Conservation (phyloP, 106 monocot genomes). For the Dactylorhiza incarnata region DNA sequence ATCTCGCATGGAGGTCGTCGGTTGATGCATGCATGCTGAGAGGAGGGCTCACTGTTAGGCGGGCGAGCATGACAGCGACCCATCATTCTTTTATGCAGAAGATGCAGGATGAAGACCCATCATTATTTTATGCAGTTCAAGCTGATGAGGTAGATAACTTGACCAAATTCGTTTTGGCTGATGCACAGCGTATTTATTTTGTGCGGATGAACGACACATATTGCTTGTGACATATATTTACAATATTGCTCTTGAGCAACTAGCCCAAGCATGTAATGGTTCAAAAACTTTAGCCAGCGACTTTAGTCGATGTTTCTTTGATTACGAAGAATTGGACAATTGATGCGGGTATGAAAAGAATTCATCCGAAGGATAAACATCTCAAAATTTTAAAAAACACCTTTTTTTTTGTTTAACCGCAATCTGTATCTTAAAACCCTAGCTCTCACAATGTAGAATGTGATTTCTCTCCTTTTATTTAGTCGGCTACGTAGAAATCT, state of each 20-base stretch:
- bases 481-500: too few relatives aligned
- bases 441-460: too few relatives aligned
- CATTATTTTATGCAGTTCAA: constrained; percentile 48
- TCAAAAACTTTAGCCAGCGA: constrained; percentile 48
- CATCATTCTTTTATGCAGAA: too few relatives aligned
- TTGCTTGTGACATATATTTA: constrained; percentile 71
- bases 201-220: not conserved
- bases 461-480: too few relatives aligned
- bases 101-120: constrained; percentile 49
- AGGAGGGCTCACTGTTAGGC: too few relatives aligned
- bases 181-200: too few relatives aligned
- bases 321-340: not conserved
- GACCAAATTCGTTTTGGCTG: constrained; percentile 56
- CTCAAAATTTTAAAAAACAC: too few relatives aligned
- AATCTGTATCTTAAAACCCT: too few relatives aligned
- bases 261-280: constrained; percentile 49
- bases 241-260: constrained; percentile 45
- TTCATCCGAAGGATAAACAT: not conserved
- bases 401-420: too few relatives aligned
- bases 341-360: not conserved
- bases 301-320: constrained; percentile 42
- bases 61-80: too few relatives aligned
- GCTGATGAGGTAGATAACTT: constrained; percentile 45
- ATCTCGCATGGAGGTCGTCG: too few relatives aligned
- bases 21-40: too few relatives aligned